Evolutionary conservation across 139 green algal species (phyloP), one percentile per base, ranked within the genome.

Genomic region (Haematococcus lacustris): DNA sequence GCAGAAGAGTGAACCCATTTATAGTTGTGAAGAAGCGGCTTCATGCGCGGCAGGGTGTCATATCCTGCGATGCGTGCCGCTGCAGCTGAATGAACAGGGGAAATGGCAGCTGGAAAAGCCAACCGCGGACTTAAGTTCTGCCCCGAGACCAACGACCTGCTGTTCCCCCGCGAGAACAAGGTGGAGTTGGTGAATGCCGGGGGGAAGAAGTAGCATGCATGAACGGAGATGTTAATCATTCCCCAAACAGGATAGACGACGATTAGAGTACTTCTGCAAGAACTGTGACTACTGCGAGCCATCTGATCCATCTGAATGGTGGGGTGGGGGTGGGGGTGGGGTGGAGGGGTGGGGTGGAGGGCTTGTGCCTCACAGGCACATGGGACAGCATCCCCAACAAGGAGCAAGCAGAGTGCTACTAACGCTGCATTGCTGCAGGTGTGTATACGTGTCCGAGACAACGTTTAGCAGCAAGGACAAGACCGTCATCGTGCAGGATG

Each of bases 61-160:
- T n/a, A n/a, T n/a, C n/a, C n/a, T n/a, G n/a, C n/a, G n/a, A n/a
- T n/a, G n/a, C n/a, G n/a, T n/a, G n/a, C n/a, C n/a, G n/a, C n/a
- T n/a, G n/a, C n/a, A n/a, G n/a, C n/a, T n/a, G n/a, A n/a, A n/a
- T n/a, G 47, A 57, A n/a, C 47, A 21, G 47, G 13, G 13, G 47
- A 57, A 57, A 63, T 63, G 53, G 53, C 53, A 13, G 17, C 4
- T 28, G 33, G 33, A 7, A 68, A 40, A 30, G 53, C 73, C 0
- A 64, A 59, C 23, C 73, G 77, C 21, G 70, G 77, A 0, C 83
- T 96, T 1, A 83, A 86, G 26, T 97, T 97, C 65, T 97, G 91
- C 73, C 91, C 89, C 1, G 90, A 96, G 67, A 92, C 82, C 57
- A 97, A 97, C 74, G 91, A 95, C 70, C 69, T 96, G 59, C 78